Evolutionary conservation across 2,329 filamentous ascomycete species (phyloP).

Genomic region (Penicillium sp.): DNA sequence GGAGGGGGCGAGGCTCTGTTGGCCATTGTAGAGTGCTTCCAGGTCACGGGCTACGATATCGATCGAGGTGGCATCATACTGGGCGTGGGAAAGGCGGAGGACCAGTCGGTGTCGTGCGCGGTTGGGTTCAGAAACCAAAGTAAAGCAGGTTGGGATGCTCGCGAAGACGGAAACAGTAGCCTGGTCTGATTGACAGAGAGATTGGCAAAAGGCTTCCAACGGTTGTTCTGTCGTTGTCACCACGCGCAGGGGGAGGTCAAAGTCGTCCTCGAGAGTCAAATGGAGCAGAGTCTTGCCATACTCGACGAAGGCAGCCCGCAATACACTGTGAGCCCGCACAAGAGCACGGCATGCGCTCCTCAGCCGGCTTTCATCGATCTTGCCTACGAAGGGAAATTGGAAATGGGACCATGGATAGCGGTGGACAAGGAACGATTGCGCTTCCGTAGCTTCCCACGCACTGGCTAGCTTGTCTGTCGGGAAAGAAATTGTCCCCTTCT

Average conservation of each 20-base stretch:
- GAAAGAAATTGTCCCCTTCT: not conserved
- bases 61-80: slow-evolving; percentile 4
- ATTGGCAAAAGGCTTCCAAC: not conserved
- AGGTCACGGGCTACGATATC: not conserved
- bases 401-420: not conserved
- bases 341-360: not conserved
- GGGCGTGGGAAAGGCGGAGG: slow-evolving; percentile 7
- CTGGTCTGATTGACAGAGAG: not conserved
- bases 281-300: not conserved
- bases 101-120: not conserved
- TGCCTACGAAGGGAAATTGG: not conserved
- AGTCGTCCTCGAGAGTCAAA: not conserved
- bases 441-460: not conserved
- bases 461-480: not conserved
- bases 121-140: not conserved
- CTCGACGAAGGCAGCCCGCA: not conserved
- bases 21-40: not conserved
- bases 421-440: not conserved
- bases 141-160: not conserved
- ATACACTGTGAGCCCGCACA: not conserved
- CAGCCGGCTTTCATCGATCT: not conserved
- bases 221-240: not conserved
- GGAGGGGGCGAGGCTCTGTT: not conserved
- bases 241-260: not conserved
- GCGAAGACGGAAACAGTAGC: not conserved